Conservation (phyloP, 1,284 basidiomycete genomes). For the Sporisorium scitamineum region DNA sequence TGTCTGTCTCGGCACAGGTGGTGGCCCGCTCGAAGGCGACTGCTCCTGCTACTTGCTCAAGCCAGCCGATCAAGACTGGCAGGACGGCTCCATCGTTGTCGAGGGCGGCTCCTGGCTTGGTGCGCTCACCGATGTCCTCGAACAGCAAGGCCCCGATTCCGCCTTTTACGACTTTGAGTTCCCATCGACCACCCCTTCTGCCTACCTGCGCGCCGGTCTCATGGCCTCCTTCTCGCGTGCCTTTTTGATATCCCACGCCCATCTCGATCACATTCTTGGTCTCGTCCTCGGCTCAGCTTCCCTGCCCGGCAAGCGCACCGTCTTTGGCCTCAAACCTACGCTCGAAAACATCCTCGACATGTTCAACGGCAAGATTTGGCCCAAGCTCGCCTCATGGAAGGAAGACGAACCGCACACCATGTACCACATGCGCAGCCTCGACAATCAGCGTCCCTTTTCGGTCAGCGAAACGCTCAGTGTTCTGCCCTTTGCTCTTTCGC, state of each 20-base stretch:
- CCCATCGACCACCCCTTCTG: slow-evolving; percentile 40
- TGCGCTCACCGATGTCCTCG: slow-evolving; percentile 58
- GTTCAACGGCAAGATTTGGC: slow-evolving; percentile 85
- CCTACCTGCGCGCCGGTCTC: slow-evolving; percentile 58
- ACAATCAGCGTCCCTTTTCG: slow-evolving; percentile 41
- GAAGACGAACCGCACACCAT: slow-evolving; percentile 69
- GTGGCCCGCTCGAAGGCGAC: slow-evolving; percentile 70
- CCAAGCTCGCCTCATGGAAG: slow-evolving; percentile 81
- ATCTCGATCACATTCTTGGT: slow-evolving; percentile 82
- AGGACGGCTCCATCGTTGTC: slow-evolving; percentile 66
- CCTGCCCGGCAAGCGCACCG: slow-evolving; percentile 76
- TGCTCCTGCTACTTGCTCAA: slow-evolving; percentile 70
- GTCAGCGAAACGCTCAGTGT: slow-evolving; percentile 52
- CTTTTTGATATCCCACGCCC: slow-evolving; percentile 79
- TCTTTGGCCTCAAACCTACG: slow-evolving; percentile 76
- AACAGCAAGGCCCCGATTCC: slow-evolving; percentile 55
- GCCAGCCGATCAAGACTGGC: slow-evolving; percentile 64
- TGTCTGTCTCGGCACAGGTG: slow-evolving; percentile 70
- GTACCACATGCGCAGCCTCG: slow-evolving; percentile 63
- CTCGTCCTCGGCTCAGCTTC: slow-evolving; percentile 82
- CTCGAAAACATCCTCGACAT: slow-evolving; percentile 78
- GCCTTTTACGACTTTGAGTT: slow-evolving; percentile 61
- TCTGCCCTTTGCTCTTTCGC: slow-evolving; percentile 57
- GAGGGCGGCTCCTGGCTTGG: slow-evolving; percentile 69
- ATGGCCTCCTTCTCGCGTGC: slow-evolving; percentile 61